A percentile compares a stretch with the other conserved stretches of the same genome.
Conservation (phyloP, 441 rosid genomes). For the Croton laevigatus region DNA sequence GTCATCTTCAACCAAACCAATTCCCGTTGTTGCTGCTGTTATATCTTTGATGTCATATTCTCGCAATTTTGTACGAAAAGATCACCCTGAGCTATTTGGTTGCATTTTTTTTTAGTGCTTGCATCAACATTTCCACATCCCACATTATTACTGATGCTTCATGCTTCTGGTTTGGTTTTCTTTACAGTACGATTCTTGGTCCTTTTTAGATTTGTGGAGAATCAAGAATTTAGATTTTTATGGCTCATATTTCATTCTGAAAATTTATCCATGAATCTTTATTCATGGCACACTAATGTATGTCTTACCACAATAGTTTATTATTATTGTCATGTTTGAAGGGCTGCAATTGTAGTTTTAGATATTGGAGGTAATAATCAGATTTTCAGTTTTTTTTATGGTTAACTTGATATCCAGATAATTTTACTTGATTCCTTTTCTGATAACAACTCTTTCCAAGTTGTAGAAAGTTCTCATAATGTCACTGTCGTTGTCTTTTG, state of each 20-base stretch:
- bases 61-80: conserved; percentile 57
- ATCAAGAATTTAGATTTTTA: not conserved
- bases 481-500: not conserved
- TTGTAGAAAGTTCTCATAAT: conserved; percentile 2
- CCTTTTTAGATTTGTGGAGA: too few species aligned
- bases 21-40: conserved; percentile 74
- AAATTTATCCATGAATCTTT: not conserved
- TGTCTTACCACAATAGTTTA: not conserved
- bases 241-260: not conserved
- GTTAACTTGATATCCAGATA: not conserved
- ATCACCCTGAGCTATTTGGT: conserved; percentile 16
- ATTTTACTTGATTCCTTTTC: not conserved
- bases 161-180: not conserved
- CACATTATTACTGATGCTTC: not conserved
- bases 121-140: not conserved
- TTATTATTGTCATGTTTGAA: not conserved
- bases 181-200: not conserved
- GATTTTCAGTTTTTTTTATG: not conserved
- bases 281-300: not conserved
- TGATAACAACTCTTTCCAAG: not conserved
- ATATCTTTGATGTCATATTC: conserved; percentile 74
- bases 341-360: not conserved
- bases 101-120: not conserved
- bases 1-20: conserved; percentile 67
- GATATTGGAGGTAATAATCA: not conserved